Evolutionary conservation across 352 stramenopile species (phyloP).

Genomic region (Globisporangium alternatum): DNA sequence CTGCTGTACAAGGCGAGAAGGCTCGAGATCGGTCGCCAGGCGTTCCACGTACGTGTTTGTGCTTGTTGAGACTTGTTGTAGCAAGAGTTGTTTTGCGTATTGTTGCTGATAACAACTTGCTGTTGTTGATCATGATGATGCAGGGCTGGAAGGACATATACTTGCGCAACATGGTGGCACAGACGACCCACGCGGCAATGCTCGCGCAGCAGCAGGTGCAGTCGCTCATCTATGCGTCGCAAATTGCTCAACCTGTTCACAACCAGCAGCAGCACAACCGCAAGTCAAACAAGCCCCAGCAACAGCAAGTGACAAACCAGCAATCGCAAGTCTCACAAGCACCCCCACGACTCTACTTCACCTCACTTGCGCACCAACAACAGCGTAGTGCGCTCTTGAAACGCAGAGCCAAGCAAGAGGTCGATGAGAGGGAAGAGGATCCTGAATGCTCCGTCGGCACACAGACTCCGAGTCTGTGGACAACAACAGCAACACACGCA

Average conservation of each 20-base stretch:
- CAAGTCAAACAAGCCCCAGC: neutral
- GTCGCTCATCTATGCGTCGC: neutral
- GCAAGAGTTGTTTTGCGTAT: neutral
- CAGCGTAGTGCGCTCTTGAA: conserved; percentile 8
- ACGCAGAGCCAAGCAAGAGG: neutral
- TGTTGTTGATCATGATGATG: neutral
- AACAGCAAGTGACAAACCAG: neutral
- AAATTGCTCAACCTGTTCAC: neutral
- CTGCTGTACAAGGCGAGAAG: conserved; percentile 8
- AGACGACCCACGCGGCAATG: conserved; percentile 70
- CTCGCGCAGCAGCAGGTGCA: conserved; percentile 26
- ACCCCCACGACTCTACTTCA: conserved; percentile 12
- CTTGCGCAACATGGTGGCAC: conserved; percentile 38
- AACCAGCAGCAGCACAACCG: neutral
- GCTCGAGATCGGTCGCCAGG: conserved; percentile 17
- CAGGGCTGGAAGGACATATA: conserved; percentile 57
- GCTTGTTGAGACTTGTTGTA: neutral
- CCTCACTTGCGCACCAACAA: conserved; percentile 11
- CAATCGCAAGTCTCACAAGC: neutral
- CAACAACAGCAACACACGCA: neutral
- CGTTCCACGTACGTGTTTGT: conserved; percentile 23
- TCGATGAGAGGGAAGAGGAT: neutral
- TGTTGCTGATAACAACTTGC: neutral
- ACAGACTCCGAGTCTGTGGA: neutral
- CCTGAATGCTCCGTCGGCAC: neutral